Conservation (phyloP, 805 yeast genomes). For the Spencermartinsiella europaea region DNA sequence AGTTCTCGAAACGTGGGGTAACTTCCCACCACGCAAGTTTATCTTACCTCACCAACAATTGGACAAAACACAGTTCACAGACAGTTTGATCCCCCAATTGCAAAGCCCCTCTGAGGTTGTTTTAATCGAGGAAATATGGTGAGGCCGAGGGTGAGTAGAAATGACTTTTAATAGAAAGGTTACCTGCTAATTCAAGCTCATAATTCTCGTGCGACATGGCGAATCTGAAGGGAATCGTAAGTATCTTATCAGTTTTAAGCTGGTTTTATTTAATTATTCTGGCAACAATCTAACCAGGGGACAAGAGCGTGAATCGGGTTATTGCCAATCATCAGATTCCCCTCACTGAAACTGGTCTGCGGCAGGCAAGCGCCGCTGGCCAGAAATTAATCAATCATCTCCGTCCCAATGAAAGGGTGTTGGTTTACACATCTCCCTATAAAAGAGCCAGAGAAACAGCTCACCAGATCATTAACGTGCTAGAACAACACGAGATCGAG, state of each 20-base stretch:
- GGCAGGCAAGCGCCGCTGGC: conserved; percentile 37
- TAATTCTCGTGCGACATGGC: conserved; percentile 82
- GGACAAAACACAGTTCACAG: no score
- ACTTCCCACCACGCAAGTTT: no score
- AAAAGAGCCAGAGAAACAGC: conserved; percentile 79
- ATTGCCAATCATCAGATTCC: conserved; percentile 78
- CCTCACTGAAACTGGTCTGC: conserved; percentile 65
- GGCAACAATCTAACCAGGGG: conserved; percentile 35
- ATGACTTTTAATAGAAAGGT: background rate
- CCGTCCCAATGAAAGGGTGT: conserved; percentile 49
- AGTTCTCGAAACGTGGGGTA: no score
- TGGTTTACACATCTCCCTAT: conserved; percentile 86
- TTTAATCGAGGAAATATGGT: no score
- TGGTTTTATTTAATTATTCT: background rate
- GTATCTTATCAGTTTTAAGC: background rate
- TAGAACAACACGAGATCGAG: conserved; percentile 35
- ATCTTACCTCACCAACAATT: no score
- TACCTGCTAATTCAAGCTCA: conserved; percentile 40
- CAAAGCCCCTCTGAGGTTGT: no score
- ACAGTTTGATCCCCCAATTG: no score
- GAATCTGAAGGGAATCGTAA: conserved; percentile 80
- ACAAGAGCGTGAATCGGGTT: conserved; percentile 70
- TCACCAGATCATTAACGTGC: conserved; percentile 58
- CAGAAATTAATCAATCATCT: conserved; percentile 32
- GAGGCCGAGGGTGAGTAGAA: conserved; percentile 38